Evolutionary conservation across 108 stramenopile species (phyloP).

Genomic region (Cylindrotheca fusiformis): DNA sequence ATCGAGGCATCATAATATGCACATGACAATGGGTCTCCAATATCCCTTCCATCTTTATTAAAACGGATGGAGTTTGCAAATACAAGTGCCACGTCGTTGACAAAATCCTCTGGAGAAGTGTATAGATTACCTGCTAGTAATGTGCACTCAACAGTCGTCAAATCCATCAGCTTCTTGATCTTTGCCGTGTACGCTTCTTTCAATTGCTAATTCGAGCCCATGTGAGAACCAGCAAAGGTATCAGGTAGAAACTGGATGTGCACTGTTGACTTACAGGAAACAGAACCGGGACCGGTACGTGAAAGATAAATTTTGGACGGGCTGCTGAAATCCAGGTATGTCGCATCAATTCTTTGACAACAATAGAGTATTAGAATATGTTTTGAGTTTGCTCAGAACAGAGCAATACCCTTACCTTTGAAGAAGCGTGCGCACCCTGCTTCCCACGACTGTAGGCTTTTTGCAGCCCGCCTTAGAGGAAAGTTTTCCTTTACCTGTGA

Average conservation of each 20-base stretch:
- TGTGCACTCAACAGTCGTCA: constrained; percentile 83
- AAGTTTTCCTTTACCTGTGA: constrained; percentile 76
- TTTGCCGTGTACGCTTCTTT: constrained; percentile 63
- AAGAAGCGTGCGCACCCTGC: constrained; percentile 64
- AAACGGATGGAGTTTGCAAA: constrained; percentile 83
- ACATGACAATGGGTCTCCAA: constrained; percentile 82
- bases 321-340: constrained; percentile 78
- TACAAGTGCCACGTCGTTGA: constrained; percentile 74
- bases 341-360: constrained; percentile 48
- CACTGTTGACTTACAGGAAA: constrained; percentile 54
- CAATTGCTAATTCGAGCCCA: constrained; percentile 42
- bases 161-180: constrained; percentile 83
- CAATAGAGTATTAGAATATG: constrained; percentile 1
- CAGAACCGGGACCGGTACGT: constrained; percentile 76
- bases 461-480: constrained; percentile 62
- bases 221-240: background rate
- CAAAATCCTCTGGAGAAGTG: constrained; percentile 64
- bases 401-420: constrained; percentile 4
- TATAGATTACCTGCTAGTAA: constrained; percentile 64
- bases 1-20: constrained; percentile 88
- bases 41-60: constrained; percentile 74
- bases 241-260: background rate
- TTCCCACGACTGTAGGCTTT: constrained; percentile 75
- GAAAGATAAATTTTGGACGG: constrained; percentile 73
- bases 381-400: background rate